Evolutionary conservation across 495 filamentous ascomycete genomes (phyloP), one percentile per base, ranked within the genome.

Genomic region (Aspergillus asperescens): DNA sequence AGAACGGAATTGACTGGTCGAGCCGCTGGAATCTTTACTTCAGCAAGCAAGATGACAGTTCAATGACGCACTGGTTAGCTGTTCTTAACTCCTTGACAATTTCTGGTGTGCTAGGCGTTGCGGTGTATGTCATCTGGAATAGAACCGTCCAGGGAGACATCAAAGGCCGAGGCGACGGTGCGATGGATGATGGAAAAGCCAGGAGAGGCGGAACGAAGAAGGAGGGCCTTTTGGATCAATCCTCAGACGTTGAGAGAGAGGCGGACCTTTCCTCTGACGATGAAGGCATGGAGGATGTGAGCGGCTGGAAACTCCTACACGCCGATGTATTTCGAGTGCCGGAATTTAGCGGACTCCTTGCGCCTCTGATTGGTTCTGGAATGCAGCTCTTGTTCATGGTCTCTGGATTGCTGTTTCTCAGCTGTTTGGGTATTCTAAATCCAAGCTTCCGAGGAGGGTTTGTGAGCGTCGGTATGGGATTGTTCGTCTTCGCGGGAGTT

Each of bases 271-370:
- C 77, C 2, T 85, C 81, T 12, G 89, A 92, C 49, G 91, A 90
- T 1, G 90, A 95, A 55, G 66, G 74, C 5, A 64, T 89, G 3
- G 91, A 96, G 57, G 91, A 96, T 57, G 77, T 87, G 28, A 89
- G 88, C 16, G 91, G 91, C 32, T 96, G 91, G 91, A 96, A 96
- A 63, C 75, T 95, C 18, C 77, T 95, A n/a, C 91, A 96, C 61
- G 89, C 83, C 13, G 91, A 96, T 66, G 88, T 95, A n/a, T 96
- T 96, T 73, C 81, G 90, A 18, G 69, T 85, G 18, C 91, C 91
- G 4, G 64, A 77, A 10, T 81, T 86, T 64, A 88, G 88, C 35
- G 79, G 83, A 23, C 76, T 95, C 1, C 81, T 96, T 24, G 91
- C 90, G 3, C 90, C 91, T 1, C 73, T 96, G 10, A 78, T 95